These are phyloP conservation scores for Mucor mucedo DNA, from an alignment of 371 early-diverging fungal genomes.

Conservation along the genomic window DNA sequence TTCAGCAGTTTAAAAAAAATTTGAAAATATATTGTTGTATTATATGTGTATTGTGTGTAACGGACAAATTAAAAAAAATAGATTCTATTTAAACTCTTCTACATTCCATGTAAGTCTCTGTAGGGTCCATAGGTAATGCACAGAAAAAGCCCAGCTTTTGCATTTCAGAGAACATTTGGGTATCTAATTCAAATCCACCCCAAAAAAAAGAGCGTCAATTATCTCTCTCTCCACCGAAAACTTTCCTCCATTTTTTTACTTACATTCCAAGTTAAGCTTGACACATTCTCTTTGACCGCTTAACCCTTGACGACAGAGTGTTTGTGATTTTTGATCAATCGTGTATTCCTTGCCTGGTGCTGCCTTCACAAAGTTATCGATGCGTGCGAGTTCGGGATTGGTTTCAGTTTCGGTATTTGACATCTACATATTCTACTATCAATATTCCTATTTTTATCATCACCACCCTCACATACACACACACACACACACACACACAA, in stretches of 20 bases:
- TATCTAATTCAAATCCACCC: slow-evolving; percentile 29
- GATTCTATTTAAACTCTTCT: slow-evolving; percentile 33
- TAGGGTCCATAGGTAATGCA: slow-evolving; percentile 61
- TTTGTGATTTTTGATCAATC: slow-evolving; percentile 52
- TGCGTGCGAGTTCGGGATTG: slow-evolving; percentile 35
- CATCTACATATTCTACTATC: background rate
- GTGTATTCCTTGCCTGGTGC: slow-evolving; percentile 49
- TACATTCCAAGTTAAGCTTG: slow-evolving; percentile 55
- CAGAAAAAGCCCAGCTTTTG: slow-evolving; percentile 65
- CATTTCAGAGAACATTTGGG: slow-evolving; percentile 63
- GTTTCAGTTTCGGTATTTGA: slow-evolving; percentile 10
- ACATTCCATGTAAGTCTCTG: slow-evolving; percentile 60
- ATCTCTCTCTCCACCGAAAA: background rate
- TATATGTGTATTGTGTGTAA: too few species aligned
- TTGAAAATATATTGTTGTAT: too few species aligned
- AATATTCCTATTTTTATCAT: too few species aligned
- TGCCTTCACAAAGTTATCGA: slow-evolving; percentile 46
- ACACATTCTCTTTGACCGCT: slow-evolving; percentile 48
- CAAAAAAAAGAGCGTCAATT: background rate
- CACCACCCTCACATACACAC: too few species aligned
- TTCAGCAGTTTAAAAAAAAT: too few species aligned
- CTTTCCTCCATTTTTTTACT: too few species aligned
- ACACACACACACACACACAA: too few species aligned
- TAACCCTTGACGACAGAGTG: slow-evolving; percentile 40
- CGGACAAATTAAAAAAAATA: too few species aligned